Evolutionary conservation across 108 stramenopile species (phyloP), one percentile per base, ranked within the genome.

Genomic region (Nitzschia sp.): DNA sequence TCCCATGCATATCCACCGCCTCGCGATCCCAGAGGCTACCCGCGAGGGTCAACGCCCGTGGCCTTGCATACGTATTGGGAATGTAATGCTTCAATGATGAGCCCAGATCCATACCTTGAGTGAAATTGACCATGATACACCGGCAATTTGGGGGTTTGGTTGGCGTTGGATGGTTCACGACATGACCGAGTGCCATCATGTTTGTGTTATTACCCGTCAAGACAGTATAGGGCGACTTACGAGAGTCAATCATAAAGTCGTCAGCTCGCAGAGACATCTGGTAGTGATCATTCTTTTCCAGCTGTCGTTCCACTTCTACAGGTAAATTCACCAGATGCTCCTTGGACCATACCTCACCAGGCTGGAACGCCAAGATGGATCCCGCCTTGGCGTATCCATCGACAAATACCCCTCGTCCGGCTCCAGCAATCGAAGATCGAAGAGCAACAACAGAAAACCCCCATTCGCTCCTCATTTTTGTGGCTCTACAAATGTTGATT

Each of bases 381-480:
- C 93, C 93, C 22, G 85, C 83, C 13, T 68, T 66, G 16, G 88
- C 88, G 65, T 66, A 80, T n/a, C 93, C 93, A 78, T 91, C 90
- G 25, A 94, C 79, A 69, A 77, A 94, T 9, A 90, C 83, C 8
- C 93, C 93, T 25, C 90, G 79, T 26, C 93, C 93, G 23, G 93
- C 93, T 22, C 69, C 73, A 33, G 88, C 75, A 53, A 94, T 78
- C 22, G 85, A 85, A 4, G 88, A 89, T 60, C 78, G 79, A 23
- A 91, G 60, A 22, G 83, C 36, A 22, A 86, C 41, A 9, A 91
- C 62, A 33, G 85, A 77, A 50, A 79, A 84, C 9, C 76, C 77
- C 23, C 71, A 19, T 28, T 69, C 53, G 21, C 78, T 53, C n/a
- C 78, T 71, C 9, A 89, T 70, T 33, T 79, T 66, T 29, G 78